These are phyloP conservation scores for Articulospora tetracladia DNA, from an alignment of 495 filamentous ascomycete species.

Conservation along the genomic window DNA sequence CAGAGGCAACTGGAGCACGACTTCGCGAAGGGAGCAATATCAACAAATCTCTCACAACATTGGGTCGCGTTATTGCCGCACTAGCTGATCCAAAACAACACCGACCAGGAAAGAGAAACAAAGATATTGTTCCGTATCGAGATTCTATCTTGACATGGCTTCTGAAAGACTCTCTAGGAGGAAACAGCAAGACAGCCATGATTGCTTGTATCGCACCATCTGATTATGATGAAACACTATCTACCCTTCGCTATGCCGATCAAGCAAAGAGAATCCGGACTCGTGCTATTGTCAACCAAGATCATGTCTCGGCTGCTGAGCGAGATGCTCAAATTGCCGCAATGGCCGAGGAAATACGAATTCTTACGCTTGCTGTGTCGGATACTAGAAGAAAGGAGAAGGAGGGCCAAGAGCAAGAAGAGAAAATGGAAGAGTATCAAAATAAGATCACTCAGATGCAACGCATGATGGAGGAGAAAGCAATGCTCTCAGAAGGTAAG, in stretches of 20 bases:
- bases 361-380: constrained; percentile 72
- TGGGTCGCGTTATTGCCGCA: constrained; percentile 96
- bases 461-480: constrained; percentile 87
- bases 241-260: constrained; percentile 93
- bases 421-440: constrained; percentile 90
- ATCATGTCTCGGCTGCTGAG: constrained; percentile 79
- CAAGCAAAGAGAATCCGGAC: constrained; percentile 97
- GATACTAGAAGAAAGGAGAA: constrained; percentile 44
- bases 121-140: constrained; percentile 84
- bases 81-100: constrained; percentile 75
- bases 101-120: constrained; percentile 48
- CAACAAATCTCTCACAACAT: constrained; percentile 95
- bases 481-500: constrained; percentile 84
- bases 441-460: constrained; percentile 80
- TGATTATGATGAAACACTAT: constrained; percentile 96
- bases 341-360: constrained; percentile 90
- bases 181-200: constrained; percentile 98
- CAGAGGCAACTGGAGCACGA: constrained; percentile 86
- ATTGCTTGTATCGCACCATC: constrained; percentile 94
- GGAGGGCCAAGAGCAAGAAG: constrained; percentile 50
- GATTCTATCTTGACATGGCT: constrained; percentile 98
- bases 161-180: constrained; percentile 89
- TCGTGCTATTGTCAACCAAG: constrained; percentile 94
- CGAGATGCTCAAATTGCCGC: constrained; percentile 89
- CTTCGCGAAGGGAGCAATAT: constrained; percentile 95